These are phyloP conservation scores for Ciborinia camelliae DNA, from an alignment of 2,329 filamentous ascomycete genomes.

Conservation along the genomic window DNA sequence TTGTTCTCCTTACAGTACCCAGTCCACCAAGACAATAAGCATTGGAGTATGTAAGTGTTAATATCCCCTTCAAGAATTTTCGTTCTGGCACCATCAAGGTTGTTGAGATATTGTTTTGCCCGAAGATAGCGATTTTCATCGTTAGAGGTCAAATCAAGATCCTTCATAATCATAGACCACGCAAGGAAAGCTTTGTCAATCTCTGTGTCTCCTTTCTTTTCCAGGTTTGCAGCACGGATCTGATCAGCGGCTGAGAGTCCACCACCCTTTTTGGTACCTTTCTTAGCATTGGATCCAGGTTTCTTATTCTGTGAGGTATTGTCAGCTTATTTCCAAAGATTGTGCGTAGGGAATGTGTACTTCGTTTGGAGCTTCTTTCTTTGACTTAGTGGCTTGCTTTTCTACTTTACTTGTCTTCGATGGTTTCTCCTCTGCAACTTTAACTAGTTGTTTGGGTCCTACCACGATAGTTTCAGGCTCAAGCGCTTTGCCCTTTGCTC, in stretches of 20 bases:
- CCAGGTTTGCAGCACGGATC: slow-evolving; percentile 36
- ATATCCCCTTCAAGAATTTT: slow-evolving; percentile 37
- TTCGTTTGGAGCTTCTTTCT: slow-evolving; percentile 29
- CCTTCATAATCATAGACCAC: slow-evolving; percentile 36
- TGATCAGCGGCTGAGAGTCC: slow-evolving; percentile 39
- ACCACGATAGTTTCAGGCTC: slow-evolving; percentile 63
- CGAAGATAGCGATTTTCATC: slow-evolving; percentile 35
- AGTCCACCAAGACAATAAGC: slow-evolving; percentile 49
- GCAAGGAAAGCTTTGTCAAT: slow-evolving; percentile 36
- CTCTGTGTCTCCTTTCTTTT: slow-evolving; percentile 34
- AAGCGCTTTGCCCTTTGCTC: slow-evolving; percentile 58
- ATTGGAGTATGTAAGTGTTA: slow-evolving; percentile 47
- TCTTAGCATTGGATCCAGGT: slow-evolving; percentile 25
- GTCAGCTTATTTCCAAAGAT: not conserved
- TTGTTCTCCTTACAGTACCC: slow-evolving; percentile 38
- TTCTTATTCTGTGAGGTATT: slow-evolving; percentile 18
- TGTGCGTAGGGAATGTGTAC: not conserved
- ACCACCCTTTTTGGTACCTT: slow-evolving; percentile 40
- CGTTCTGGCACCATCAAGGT: slow-evolving; percentile 33
- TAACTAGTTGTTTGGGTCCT: slow-evolving; percentile 33
- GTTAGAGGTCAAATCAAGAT: slow-evolving; percentile 30
- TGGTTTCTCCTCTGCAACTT: slow-evolving; percentile 32
- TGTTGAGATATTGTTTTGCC: slow-evolving; percentile 34
- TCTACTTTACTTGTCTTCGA: slow-evolving; percentile 23
- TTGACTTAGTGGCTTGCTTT: slow-evolving; percentile 26